Evolutionary conservation across 345 rosid genomes (phyloP).

Genomic region (Dipteronia dyeriana): DNA sequence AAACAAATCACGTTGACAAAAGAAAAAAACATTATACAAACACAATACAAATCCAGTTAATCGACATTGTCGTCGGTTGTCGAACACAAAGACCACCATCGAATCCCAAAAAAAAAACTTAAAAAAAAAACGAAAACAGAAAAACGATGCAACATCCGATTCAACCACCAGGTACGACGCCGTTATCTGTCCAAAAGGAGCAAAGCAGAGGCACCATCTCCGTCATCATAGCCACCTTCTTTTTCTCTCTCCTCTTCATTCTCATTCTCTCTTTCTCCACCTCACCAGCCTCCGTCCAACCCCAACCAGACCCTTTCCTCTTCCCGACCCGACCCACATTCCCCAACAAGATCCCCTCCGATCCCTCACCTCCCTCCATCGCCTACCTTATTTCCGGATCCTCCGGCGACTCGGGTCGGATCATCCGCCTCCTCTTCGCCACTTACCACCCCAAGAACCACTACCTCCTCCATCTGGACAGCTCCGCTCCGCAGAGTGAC

Average conservation of each 20-base stretch:
- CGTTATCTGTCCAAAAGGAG: slow-evolving; percentile 38
- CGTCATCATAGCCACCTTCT: slow-evolving; percentile 55
- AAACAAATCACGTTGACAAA: too few relatives aligned
- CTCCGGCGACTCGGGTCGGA: slow-evolving; percentile 58
- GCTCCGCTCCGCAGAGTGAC: slow-evolving; percentile 56
- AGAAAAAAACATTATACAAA: too few relatives aligned
- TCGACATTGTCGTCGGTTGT: too few relatives aligned
- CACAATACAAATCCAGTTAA: background rate
- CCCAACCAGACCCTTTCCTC: slow-evolving; percentile 66
- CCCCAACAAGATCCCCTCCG: slow-evolving; percentile 48
- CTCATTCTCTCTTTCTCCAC: slow-evolving; percentile 47
- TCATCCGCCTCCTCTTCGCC: slow-evolving; percentile 80
- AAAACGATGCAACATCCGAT: background rate
- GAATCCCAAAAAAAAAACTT: too few relatives aligned
- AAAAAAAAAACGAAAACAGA: too few relatives aligned
- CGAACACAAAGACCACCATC: too few relatives aligned
- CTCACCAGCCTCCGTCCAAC: slow-evolving; percentile 14
- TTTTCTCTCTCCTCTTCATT: slow-evolving; percentile 71
- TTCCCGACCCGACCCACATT: slow-evolving; percentile 57
- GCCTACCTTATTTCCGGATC: slow-evolving; percentile 82
- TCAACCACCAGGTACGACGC: slow-evolving; percentile 14
- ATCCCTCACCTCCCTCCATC: slow-evolving; percentile 68
- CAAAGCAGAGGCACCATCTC: slow-evolving; percentile 47
- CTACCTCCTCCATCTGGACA: slow-evolving; percentile 86
- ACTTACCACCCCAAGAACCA: slow-evolving; percentile 81